Percentiles rank a stretch among this genome's conserved stretches.
phyloP scores from a whole-genome alignment of 768 basidiomycete genomes.

The Auricularia heimuer region DNA sequence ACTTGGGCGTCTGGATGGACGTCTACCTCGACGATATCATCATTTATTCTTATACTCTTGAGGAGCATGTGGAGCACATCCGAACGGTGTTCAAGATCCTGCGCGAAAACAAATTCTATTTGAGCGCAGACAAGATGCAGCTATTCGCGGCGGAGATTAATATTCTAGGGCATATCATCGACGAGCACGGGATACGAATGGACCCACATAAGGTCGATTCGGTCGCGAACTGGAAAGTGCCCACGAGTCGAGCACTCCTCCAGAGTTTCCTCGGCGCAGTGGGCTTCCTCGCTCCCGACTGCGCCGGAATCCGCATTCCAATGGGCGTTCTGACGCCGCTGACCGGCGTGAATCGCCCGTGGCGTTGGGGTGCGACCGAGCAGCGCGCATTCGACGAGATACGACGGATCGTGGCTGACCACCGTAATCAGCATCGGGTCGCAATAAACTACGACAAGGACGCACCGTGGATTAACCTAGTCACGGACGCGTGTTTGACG shows the following conservation, averaged over 20 bases:
- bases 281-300: conserved; percentile 13
- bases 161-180: conserved; percentile 11
- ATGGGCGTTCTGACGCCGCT: conserved; percentile 8
- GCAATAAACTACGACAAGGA: background rate
- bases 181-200: conserved; percentile 15
- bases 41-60: conserved; percentile 21
- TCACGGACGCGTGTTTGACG: conserved; percentile 9
- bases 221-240: conserved; percentile 16
- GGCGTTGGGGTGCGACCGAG: conserved; percentile 11
- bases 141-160: conserved; percentile 13
- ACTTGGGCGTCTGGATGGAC: conserved; percentile 24
- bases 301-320: conserved; percentile 10
- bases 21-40: conserved; percentile 28
- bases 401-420: conserved; percentile 7
- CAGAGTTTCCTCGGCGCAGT: conserved; percentile 14
- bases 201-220: conserved; percentile 16
- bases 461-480: conserved; percentile 7
- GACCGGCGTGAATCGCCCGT: conserved; percentile 9
- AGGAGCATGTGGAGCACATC: conserved; percentile 23
- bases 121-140: conserved; percentile 25
- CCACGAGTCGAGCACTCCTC: conserved; percentile 9
- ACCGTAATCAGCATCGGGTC: background rate
- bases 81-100: conserved; percentile 25
- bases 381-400: conserved; percentile 13
- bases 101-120: conserved; percentile 25